Conservation (phyloP, 192 early-diverging fungal species). For the Obelidium mucronatum region DNA sequence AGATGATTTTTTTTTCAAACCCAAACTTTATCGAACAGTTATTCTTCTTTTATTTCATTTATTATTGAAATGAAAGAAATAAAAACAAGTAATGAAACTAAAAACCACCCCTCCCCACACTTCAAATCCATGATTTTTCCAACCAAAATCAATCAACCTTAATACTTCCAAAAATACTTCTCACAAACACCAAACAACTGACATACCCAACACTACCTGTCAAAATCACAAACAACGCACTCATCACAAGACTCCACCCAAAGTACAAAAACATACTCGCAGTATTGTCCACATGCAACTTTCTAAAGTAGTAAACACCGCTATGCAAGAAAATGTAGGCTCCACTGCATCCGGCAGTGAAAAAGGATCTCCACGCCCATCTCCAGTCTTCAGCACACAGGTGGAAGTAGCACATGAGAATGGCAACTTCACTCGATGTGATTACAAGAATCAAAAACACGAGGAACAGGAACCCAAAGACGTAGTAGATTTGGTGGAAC, state of each 20-base stretch:
- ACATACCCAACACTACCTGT: slow-evolving; percentile 80
- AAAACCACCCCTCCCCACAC: background rate
- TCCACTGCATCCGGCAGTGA: slow-evolving; percentile 74
- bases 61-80: too few species aligned
- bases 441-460: slow-evolving; percentile 62
- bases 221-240: slow-evolving; percentile 69
- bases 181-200: slow-evolving; percentile 64
- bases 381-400: slow-evolving; percentile 74
- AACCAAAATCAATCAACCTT: slow-evolving; percentile 67
- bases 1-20: too few species aligned
- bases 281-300: slow-evolving; percentile 60
- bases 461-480: slow-evolving; percentile 64
- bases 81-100: background rate
- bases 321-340: slow-evolving; percentile 85
- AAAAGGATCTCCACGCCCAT: slow-evolving; percentile 92
- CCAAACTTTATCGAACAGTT: too few species aligned
- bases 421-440: slow-evolving; percentile 58
- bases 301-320: slow-evolving; percentile 56
- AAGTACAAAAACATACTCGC: slow-evolving; percentile 79
- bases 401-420: slow-evolving; percentile 67
- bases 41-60: too few species aligned
- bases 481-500: slow-evolving; percentile 62
- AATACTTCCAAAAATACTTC: slow-evolving; percentile 77
- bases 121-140: background rate
- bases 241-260: slow-evolving; percentile 69